Percentiles rank a stretch among this genome's conserved stretches.
Conservation (phyloP, 495 filamentous ascomycete species). For the Bacidia rubella region DNA sequence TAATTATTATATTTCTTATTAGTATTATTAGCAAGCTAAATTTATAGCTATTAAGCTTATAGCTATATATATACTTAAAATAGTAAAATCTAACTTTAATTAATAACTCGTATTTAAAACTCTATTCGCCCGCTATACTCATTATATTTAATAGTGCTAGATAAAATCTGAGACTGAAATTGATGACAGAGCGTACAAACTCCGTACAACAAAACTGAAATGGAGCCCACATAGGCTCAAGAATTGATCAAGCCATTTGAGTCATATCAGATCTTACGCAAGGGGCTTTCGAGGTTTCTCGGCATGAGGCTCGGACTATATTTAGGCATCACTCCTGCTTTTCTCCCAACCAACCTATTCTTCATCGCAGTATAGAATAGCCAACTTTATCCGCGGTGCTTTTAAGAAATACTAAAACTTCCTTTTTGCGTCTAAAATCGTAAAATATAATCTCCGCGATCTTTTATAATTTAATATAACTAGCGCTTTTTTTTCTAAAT, state of each 20-base stretch:
- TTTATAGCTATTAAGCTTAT: background rate
- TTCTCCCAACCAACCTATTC: background rate
- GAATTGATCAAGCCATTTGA: background rate
- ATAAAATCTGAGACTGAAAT: no score
- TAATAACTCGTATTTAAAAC: no score
- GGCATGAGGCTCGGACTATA: background rate
- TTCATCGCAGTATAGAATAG: background rate
- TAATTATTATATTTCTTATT: slow-evolving; percentile 6
- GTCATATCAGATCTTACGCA: background rate
- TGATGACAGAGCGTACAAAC: no score
- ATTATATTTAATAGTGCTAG: no score
- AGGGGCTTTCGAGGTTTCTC: background rate
- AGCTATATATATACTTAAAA: background rate
- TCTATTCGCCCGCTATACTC: no score
- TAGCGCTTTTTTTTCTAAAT: no score
- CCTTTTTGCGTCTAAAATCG: no score
- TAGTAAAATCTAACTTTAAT: no score
- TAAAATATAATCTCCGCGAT: no score
- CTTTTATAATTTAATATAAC: no score
- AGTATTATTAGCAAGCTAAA: no score
- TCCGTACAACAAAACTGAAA: no score
- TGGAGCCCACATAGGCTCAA: background rate
- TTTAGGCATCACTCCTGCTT: background rate
- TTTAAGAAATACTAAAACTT: background rate
- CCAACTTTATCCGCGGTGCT: background rate